Evolutionary conservation across 768 basidiomycete genomes (phyloP).

Genomic region (Lepiota subincarnata): DNA sequence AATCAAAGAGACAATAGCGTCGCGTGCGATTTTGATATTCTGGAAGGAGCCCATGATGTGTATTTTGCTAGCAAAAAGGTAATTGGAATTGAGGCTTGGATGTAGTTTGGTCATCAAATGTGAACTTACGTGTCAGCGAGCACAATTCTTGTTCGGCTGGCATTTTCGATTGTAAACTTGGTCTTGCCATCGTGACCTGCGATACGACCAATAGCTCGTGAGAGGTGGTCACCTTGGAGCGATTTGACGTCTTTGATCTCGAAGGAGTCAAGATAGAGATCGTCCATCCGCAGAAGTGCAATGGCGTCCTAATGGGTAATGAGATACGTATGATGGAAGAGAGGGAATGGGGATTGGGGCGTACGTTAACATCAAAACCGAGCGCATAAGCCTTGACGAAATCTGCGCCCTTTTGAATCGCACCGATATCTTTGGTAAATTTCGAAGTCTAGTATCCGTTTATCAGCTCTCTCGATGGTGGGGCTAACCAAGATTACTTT

Average conservation of each 20-base stretch:
- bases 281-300: constrained; percentile 91
- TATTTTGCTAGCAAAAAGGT: constrained; percentile 65
- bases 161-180: constrained; percentile 97
- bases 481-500: not conserved
- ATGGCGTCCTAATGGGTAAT: constrained; percentile 74
- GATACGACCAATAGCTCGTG: constrained; percentile 98
- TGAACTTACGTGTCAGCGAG: constrained; percentile 91
- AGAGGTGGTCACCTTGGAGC: constrained; percentile 93
- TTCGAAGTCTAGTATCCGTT: constrained; percentile 70
- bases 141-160: constrained; percentile 95
- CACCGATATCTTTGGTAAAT: constrained; percentile 89
- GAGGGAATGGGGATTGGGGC: constrained; percentile 1
- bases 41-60: constrained; percentile 98
- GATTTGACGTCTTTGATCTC: constrained; percentile 99
- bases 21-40: constrained; percentile 96
- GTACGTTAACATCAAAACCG: constrained; percentile 92
- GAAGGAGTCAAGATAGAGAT: constrained; percentile 96
- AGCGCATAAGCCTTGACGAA: constrained; percentile 93
- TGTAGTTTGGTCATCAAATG: not conserved
- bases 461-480: not conserved
- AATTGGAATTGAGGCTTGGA: not conserved
- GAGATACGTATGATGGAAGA: not conserved
- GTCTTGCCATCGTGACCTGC: constrained; percentile 99
- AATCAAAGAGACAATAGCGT: constrained; percentile 93
- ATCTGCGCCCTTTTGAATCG: constrained; percentile 95